phyloP scores from a whole-genome alignment of 1,284 basidiomycete species.

The Ganoderma sinense region DNA sequence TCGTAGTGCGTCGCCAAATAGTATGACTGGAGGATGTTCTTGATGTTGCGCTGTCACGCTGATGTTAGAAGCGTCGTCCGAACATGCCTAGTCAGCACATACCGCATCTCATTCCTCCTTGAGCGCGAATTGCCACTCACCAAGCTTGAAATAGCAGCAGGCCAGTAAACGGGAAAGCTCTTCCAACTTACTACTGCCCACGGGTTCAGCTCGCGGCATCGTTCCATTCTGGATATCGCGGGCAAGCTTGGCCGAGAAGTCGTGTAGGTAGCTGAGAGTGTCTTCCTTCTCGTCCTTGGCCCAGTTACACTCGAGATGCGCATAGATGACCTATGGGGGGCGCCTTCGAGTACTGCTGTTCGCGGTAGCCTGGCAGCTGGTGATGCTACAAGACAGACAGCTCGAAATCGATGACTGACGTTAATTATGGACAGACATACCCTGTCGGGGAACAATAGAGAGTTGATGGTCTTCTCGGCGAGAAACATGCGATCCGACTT shows the following conservation, averaged over 20 bases:
- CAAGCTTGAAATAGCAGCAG: constrained; percentile 96
- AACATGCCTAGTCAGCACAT: constrained; percentile 38
- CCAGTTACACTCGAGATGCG: constrained; percentile 98
- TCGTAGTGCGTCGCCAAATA: constrained; percentile 92
- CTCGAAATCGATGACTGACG: not conserved
- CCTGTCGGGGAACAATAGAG: constrained; percentile 76
- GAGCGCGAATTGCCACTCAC: constrained; percentile 91
- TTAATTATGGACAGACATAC: constrained; percentile 44
- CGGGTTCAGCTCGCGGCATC: constrained; percentile 57
- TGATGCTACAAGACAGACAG: constrained; percentile 24
- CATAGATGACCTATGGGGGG: constrained; percentile 97
- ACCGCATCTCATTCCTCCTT: constrained; percentile 84
- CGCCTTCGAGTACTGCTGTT: constrained; percentile 73
- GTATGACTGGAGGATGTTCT: constrained; percentile 88
- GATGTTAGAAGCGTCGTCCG: constrained; percentile 12
- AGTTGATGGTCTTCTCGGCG: constrained; percentile 98
- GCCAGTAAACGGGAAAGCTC: constrained; percentile 92
- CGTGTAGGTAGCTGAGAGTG: constrained; percentile 86
- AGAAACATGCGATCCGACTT: constrained; percentile 88
- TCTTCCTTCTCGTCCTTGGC: constrained; percentile 83
- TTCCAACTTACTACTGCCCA: constrained; percentile 54
- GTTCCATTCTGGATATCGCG: constrained; percentile 77
- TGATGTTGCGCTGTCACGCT: constrained; percentile 69
- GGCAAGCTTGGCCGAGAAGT: constrained; percentile 83
- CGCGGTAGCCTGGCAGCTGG: constrained; percentile 29